A percentile compares a stretch with the other conserved stretches of the same genome.
phyloP scores from a whole-genome alignment of 306 rosid genomes.

The Potentilla sterilis region DNA sequence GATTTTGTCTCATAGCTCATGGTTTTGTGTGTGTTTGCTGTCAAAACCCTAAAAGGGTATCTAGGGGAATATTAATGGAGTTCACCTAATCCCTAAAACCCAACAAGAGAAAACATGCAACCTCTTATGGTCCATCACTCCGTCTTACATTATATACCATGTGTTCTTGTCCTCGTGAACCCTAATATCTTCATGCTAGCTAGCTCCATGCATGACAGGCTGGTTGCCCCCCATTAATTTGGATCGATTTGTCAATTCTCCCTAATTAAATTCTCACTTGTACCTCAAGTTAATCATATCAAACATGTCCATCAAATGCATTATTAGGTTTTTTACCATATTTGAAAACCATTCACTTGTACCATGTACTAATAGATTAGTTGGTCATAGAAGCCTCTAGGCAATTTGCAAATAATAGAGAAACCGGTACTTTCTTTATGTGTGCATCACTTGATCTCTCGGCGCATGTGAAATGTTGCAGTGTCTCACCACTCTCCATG shows the following conservation, averaged over 20 bases:
- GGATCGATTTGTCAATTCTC: not conserved
- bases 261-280: not conserved
- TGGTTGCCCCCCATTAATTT: not conserved
- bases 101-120: not conserved
- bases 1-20: not conserved
- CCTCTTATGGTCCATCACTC: not conserved
- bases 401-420: not conserved
- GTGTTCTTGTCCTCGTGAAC: slow-evolving; percentile 4
- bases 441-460: no score
- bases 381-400: not conserved
- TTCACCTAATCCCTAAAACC: slow-evolving; percentile 3
- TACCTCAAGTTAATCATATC: not conserved
- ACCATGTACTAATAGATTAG: not conserved
- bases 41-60: not conserved
- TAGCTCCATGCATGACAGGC: not conserved
- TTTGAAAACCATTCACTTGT: not conserved
- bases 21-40: not conserved
- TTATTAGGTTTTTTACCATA: not conserved
- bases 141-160: not conserved
- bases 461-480: no score
- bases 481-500: no score
- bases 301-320: not conserved
- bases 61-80: not conserved
- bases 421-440: no score
- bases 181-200: not conserved